A percentile compares a stretch with the other conserved stretches of the same genome.
Evolutionary conservation across 1,284 basidiomycete species (phyloP).

Genomic region (Bjerkandera adusta): DNA sequence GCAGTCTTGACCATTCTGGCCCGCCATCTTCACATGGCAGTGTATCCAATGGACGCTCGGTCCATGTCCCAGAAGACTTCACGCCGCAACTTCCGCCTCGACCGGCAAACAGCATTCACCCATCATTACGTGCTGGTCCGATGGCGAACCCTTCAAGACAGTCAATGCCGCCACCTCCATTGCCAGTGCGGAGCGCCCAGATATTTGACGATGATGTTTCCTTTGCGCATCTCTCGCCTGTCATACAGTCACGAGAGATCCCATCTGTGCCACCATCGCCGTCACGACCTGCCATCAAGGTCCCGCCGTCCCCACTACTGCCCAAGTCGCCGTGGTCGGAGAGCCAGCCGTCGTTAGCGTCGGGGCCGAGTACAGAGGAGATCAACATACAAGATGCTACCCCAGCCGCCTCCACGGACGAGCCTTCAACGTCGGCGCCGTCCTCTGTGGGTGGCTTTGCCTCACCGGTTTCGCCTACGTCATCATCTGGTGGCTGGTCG

Average conservation of each 20-base stretch:
- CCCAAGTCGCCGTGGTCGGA: constrained; percentile 19
- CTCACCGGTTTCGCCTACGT: constrained; percentile 11
- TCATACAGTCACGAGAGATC: not conserved
- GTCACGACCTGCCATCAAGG: constrained; percentile 1
- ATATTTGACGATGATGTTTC: constrained; percentile 25
- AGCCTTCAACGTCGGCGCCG: constrained; percentile 7
- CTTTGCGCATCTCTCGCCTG: constrained; percentile 15
- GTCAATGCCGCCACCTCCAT: constrained; percentile 20
- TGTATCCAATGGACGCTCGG: constrained; percentile 13
- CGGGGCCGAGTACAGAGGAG: constrained; percentile 1
- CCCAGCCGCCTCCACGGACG: not conserved
- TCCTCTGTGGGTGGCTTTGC: constrained; percentile 5
- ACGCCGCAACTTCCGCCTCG: constrained; percentile 64
- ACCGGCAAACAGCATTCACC: constrained; percentile 75
- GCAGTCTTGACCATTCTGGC: too few species aligned
- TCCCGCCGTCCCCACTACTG: constrained; percentile 8
- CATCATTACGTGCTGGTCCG: constrained; percentile 51
- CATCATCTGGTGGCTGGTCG: constrained; percentile 3
- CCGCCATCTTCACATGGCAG: constrained; percentile 6
- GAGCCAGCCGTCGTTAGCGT: constrained; percentile 5
- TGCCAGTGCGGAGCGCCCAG: constrained; percentile 18
- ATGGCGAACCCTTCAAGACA: constrained; percentile 23
- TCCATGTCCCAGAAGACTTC: constrained; percentile 56
- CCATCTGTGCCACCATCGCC: constrained; percentile 16
- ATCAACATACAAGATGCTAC: too few species aligned